Evolutionary conservation across 371 early-diverging fungal genomes (phyloP).

Genomic region (Mortierella sp.): DNA sequence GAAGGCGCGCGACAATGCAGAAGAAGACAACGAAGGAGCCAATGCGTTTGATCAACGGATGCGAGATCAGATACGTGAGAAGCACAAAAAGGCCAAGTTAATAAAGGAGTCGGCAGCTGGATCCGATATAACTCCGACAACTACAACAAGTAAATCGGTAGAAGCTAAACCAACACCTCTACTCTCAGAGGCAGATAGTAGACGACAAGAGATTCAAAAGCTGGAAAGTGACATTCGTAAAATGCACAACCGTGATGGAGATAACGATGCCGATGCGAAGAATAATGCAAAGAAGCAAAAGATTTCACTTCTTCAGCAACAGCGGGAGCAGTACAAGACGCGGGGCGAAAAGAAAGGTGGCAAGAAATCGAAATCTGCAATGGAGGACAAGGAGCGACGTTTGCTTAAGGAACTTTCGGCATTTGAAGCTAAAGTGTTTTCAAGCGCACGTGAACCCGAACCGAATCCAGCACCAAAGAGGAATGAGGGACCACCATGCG

Average conservation of each 20-base stretch:
- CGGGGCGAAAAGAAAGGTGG: constrained; percentile 56
- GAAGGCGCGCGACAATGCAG: neutral
- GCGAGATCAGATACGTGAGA: constrained; percentile 59
- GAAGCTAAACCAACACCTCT: neutral
- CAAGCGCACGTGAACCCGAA: constrained; percentile 40
- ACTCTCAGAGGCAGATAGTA: constrained; percentile 23
- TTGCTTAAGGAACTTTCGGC: constrained; percentile 59
- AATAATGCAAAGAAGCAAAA: constrained; percentile 55
- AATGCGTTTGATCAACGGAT: constrained; percentile 62
- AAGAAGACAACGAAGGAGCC: constrained; percentile 50
- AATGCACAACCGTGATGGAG: constrained; percentile 58
- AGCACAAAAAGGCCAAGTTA: constrained; percentile 29
- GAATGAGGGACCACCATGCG: constrained; percentile 62
- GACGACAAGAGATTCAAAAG: constrained; percentile 61
- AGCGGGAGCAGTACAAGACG: constrained; percentile 67
- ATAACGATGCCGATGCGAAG: constrained; percentile 29
- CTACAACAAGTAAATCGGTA: neutral
- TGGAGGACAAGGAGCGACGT: constrained; percentile 43
- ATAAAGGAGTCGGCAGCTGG: constrained; percentile 16
- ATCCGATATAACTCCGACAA: neutral
- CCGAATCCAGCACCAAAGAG: constrained; percentile 43
- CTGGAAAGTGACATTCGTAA: constrained; percentile 70
- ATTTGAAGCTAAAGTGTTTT: constrained; percentile 56
- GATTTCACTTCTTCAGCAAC: constrained; percentile 63
- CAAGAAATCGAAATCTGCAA: constrained; percentile 39